Percentiles rank a stretch among this genome's conserved stretches.
Conservation (phyloP, 805 yeast genomes). For the Zygotorulaspora chibaensis region DNA sequence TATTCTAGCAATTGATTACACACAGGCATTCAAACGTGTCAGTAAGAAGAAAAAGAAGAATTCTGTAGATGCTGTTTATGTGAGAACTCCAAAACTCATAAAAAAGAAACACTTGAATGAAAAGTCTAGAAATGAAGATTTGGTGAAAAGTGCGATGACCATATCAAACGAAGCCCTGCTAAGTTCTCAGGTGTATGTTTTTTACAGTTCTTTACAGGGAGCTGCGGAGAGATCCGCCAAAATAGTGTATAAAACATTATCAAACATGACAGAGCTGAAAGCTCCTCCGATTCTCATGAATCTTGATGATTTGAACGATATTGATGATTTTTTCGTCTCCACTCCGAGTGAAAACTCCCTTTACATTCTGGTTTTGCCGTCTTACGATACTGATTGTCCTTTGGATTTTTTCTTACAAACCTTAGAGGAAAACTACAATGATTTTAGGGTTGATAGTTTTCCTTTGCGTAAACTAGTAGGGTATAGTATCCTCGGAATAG, state of each 20-base stretch:
- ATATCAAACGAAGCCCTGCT: slow-evolving; percentile 41
- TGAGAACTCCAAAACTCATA: slow-evolving; percentile 16
- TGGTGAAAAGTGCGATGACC: slow-evolving; percentile 34
- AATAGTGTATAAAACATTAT: slow-evolving; percentile 41
- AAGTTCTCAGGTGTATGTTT: slow-evolving; percentile 58
- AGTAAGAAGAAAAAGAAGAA: slow-evolving; percentile 11
- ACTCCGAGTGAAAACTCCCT: slow-evolving; percentile 54
- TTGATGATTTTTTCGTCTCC: slow-evolving; percentile 74
- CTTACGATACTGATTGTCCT: slow-evolving; percentile 91
- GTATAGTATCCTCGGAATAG: slow-evolving; percentile 80
- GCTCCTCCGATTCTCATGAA: slow-evolving; percentile 53
- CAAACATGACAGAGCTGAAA: slow-evolving; percentile 25
- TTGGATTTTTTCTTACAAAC: slow-evolving; percentile 81
- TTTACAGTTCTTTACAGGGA: slow-evolving; percentile 85
- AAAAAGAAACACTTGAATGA: slow-evolving; percentile 7
- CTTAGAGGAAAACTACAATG: slow-evolving; percentile 73
- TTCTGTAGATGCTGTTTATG: not conserved
- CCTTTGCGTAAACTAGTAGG: slow-evolving; percentile 71
- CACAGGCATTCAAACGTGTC: slow-evolving; percentile 33
- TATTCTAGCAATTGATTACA: slow-evolving; percentile 38
- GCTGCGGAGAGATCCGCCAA: slow-evolving; percentile 68
- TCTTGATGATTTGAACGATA: slow-evolving; percentile 77
- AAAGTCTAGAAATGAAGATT: slow-evolving; percentile 9
- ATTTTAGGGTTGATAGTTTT: slow-evolving; percentile 78
- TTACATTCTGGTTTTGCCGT: slow-evolving; percentile 75